Evolutionary conservation across 805 yeast species (phyloP).

Genomic region (Candida golubevii): DNA sequence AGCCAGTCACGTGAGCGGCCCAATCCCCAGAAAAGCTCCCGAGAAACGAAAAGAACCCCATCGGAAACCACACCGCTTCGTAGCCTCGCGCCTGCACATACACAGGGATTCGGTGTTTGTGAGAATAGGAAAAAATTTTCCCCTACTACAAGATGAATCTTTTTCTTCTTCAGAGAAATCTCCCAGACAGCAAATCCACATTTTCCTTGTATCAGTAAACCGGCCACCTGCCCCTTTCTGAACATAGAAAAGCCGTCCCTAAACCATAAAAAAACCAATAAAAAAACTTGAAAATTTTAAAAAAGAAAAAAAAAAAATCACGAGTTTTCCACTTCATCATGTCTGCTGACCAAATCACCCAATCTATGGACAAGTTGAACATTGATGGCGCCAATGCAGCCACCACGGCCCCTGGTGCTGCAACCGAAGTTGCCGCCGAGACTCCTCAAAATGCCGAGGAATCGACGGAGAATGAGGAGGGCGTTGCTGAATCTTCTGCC

Average conservation of each 20-base stretch:
- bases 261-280: conserved; percentile 11
- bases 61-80: neutral
- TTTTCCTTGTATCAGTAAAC: neutral
- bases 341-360: conserved; percentile 42
- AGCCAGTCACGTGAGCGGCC: neutral
- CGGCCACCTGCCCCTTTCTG: conserved; percentile 9
- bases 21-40: neutral
- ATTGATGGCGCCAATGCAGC: conserved; percentile 31
- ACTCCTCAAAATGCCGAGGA: conserved; percentile 20
- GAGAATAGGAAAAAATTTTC: conserved; percentile 13
- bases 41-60: neutral
- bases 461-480: conserved; percentile 28
- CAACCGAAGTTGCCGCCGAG: conserved; percentile 26
- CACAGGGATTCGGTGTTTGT: conserved; percentile 7
- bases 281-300: conserved; percentile 4
- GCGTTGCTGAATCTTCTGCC: conserved; percentile 57
- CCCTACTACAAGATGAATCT: neutral
- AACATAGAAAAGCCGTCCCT: conserved; percentile 8
- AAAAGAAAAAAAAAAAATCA: conserved; percentile 14
- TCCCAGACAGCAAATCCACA: conserved; percentile 14
- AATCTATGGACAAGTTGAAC: conserved; percentile 46
- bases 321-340: conserved; percentile 11
- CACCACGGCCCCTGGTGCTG: conserved; percentile 22
- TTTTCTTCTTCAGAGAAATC: conserved; percentile 17
- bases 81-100: conserved; percentile 2